Base-by-base conservation (phyloP, 2,329 filamentous ascomycete genomes). In the Talaromyces sp. region DNA sequence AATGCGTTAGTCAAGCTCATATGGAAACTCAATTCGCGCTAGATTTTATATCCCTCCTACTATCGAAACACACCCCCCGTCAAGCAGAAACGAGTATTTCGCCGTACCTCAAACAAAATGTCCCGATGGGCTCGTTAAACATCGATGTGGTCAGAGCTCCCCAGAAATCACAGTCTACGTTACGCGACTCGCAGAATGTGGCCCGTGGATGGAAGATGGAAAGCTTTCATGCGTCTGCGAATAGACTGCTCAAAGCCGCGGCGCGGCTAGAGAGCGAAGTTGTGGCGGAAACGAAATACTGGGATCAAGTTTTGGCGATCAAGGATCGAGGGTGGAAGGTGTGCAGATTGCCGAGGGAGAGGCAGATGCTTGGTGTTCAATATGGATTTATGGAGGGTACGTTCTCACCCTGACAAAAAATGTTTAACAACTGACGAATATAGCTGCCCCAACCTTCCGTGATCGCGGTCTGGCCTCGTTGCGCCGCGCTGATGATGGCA, bases 261-360 rank as follows among this genome's bases (percentile, higher is more conserved):
- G 83, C 85, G 31, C 85, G 91, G 47, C 79, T 99, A 13, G 86
- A 92, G 70, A 86, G 85, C 11, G 93, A 97, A 75, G 90, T 96
- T 39, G 84, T 86, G 10, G 86, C 87, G 35, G 95, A 99, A 80
- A 89, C 89, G 1, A 89, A 85, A 70, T 99, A 96, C 76, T 99
- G 95, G 95, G 86, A 90, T 63, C 90, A 96, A 71, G 86, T 98
- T 2, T 81, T 96, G 56, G 86, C 88, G 10, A 88, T 98, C 52
- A 92, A 90, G 69, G 87, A 92, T 69, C 89, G 88, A 63, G 93
- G 93, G 4, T 99, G 95, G 94, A 89, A 90, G 22, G 82, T 98
- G 19, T 94, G 90, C 70, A 86, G 90, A 58, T 81, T 95, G 47
- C 92, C 92, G 0, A 83, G 88, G 7, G 89, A 94, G 70, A 83